Evolutionary conservation across 192 early-diverging fungal species (phyloP), one percentile per base, ranked within the genome.

Genomic region (Coemansia sp.): DNA sequence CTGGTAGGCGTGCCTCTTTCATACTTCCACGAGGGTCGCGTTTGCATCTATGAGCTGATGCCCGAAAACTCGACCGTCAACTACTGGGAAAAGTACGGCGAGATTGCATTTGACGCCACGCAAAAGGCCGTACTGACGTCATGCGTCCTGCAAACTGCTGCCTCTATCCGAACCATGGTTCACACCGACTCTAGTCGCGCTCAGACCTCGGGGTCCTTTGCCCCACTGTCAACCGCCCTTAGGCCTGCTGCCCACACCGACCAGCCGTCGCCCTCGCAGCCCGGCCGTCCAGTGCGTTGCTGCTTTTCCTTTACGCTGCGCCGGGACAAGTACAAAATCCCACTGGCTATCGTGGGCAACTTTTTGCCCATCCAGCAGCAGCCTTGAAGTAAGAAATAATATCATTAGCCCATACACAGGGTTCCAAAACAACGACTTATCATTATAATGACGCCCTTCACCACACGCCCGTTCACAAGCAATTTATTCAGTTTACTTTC

Each of bases 51-150:
- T 63, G 86, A 92, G 77, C 69, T 95, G 51, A 95, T 98, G 94
- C 89, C 90, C 7, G 96, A 98, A 77, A 92, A 94, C 70, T 93
- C 90, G 27, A 93, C 94, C 5, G 95, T 98, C 41, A 98, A 98
- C 87, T 98, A 98, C 74, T 98, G 95, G 95, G 95, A 97, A 81
- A 98, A 97, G 87, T 98, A 98, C 72, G 95, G 96, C 27, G 96
- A 96, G 64, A 97, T 98, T 74, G 95, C 96, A 3, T 98, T 98
- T 79, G 95, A 98, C 84, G 91, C 94, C 11, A 91, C 92, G 6
- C 96, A 98, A 81, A 98, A 98, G 77, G 96, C 96, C 0, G 96
- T 98, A 3, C 78, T 98, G 70, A 98, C 96, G 12, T 93, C 93
- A 10, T 98, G 96, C 61, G 84, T 98, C 57, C 81, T 98, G 71